These are phyloP conservation scores for Apiotrichum montevideense DNA, from an alignment of 1,284 basidiomycete species.

Conservation along the genomic window DNA sequence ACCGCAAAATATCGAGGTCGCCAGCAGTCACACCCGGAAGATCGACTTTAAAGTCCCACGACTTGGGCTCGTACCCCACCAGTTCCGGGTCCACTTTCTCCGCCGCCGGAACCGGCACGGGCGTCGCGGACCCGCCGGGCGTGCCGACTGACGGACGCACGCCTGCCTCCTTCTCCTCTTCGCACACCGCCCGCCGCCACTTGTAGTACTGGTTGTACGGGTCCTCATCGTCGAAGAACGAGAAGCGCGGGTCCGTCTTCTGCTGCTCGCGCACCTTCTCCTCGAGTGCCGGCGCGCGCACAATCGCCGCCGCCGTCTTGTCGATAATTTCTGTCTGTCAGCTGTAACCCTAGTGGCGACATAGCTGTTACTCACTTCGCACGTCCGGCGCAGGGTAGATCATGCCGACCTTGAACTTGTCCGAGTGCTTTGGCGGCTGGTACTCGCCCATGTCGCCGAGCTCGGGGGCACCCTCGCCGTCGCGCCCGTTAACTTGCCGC, in stretches of 20 bases:
- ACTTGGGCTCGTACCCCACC: constrained; percentile 65
- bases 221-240: constrained; percentile 84
- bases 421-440: constrained; percentile 48
- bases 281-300: constrained; percentile 82
- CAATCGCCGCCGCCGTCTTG: constrained; percentile 89
- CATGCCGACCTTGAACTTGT: constrained; percentile 68
- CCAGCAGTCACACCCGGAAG: constrained; percentile 82
- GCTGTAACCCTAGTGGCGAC: not conserved
- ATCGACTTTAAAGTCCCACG: constrained; percentile 78
- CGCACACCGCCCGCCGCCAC: constrained; percentile 67
- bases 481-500: constrained; percentile 20
- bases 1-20: constrained; percentile 85
- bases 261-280: constrained; percentile 92
- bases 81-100: constrained; percentile 51
- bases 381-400: constrained; percentile 90
- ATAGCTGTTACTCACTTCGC: constrained; percentile 60
- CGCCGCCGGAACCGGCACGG: constrained; percentile 28
- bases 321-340: constrained; percentile 73
- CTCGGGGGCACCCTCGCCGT: constrained; percentile 16
- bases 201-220: constrained; percentile 96
- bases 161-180: constrained; percentile 57
- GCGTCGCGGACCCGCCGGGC: constrained; percentile 9
- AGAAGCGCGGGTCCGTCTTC: constrained; percentile 90
- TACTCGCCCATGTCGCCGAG: constrained; percentile 28
- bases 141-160: constrained; percentile 1